These are phyloP conservation scores for Amanita exitialis DNA, from an alignment of 768 basidiomycete genomes.

Conservation along the genomic window DNA sequence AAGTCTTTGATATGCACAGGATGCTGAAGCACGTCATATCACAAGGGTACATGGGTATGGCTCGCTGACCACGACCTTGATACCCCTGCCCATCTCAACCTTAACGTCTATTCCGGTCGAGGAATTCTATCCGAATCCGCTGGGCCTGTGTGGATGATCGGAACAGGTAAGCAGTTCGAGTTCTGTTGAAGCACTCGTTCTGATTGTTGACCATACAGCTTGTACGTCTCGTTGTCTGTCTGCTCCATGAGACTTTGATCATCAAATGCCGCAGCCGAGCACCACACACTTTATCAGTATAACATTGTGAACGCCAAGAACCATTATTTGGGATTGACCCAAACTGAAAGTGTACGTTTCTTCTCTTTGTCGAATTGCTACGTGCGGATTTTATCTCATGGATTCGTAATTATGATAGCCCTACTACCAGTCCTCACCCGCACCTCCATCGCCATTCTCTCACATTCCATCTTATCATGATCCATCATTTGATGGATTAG, in stretches of 20 bases:
- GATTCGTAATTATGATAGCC: conserved; percentile 29
- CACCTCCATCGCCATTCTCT: conserved; percentile 47
- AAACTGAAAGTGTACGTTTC: conserved; percentile 58
- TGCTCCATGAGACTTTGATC: conserved; percentile 1
- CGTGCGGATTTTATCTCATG: no score
- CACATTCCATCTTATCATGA: conserved; percentile 37
- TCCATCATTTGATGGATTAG: conserved; percentile 33
- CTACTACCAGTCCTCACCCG: conserved; percentile 56
- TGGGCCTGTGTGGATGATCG: conserved; percentile 79
- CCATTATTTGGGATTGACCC: conserved; percentile 64
- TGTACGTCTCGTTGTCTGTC: conserved; percentile 10
- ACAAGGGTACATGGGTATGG: conserved; percentile 74
- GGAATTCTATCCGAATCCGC: conserved; percentile 65
- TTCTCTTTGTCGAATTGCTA: neutral
- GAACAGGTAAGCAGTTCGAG: conserved; percentile 37
- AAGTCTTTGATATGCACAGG: neutral
- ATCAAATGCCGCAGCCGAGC: conserved; percentile 38
- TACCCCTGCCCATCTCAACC: conserved; percentile 28
- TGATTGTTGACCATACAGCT: conserved; percentile 8
- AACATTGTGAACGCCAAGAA: conserved; percentile 48
- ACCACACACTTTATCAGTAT: conserved; percentile 64
- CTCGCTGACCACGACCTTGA: conserved; percentile 75
- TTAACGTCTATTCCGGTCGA: conserved; percentile 50
- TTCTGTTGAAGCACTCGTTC: neutral
- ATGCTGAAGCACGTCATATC: neutral